Percentiles rank a stretch among this genome's conserved stretches.
Conservation (phyloP, 2,329 filamentous ascomycete species). For the Pseudopithomyces chartarum region DNA sequence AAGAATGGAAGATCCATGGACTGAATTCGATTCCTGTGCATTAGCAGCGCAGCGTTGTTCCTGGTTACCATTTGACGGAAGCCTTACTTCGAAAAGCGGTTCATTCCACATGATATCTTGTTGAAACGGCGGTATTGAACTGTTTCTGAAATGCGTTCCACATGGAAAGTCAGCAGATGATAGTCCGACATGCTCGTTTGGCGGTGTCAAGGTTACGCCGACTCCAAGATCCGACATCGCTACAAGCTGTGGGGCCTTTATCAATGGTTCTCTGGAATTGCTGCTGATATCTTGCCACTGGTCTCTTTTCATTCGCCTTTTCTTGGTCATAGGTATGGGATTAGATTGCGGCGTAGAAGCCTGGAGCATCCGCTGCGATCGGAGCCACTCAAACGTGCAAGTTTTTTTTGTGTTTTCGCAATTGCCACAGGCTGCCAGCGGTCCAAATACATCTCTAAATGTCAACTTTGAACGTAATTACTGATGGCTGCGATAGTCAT, state of each 20-base stretch:
- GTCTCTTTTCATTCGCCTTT: constrained; percentile 33
- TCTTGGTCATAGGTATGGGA: constrained; percentile 30
- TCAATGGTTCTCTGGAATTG: not conserved
- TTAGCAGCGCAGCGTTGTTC: constrained; percentile 19
- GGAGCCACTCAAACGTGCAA: constrained; percentile 53
- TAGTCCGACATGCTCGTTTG: constrained; percentile 21
- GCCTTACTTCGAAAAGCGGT: not conserved
- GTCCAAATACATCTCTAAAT: constrained; percentile 38
- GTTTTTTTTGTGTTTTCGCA: constrained; percentile 52
- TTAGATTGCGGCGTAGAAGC: constrained; percentile 24
- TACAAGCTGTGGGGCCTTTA: constrained; percentile 9
- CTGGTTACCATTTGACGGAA: constrained; percentile 10
- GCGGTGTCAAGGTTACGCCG: constrained; percentile 8
- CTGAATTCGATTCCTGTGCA: constrained; percentile 27
- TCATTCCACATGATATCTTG: not conserved
- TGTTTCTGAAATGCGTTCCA: constrained; percentile 19
- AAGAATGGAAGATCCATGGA: constrained; percentile 31
- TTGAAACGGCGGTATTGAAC: not conserved
- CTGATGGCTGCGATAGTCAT: constrained; percentile 13
- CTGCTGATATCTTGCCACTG: constrained; percentile 9
- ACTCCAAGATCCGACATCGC: constrained; percentile 7
- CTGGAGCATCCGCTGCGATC: constrained; percentile 39
- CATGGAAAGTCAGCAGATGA: constrained; percentile 38
- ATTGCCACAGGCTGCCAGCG: constrained; percentile 47
- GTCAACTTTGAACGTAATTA: constrained; percentile 20